Evolutionary conservation across 2,329 filamentous ascomycete species (phyloP), one percentile per base, ranked within the genome.

Genomic region (Myriosclerotinia duriaeana): DNA sequence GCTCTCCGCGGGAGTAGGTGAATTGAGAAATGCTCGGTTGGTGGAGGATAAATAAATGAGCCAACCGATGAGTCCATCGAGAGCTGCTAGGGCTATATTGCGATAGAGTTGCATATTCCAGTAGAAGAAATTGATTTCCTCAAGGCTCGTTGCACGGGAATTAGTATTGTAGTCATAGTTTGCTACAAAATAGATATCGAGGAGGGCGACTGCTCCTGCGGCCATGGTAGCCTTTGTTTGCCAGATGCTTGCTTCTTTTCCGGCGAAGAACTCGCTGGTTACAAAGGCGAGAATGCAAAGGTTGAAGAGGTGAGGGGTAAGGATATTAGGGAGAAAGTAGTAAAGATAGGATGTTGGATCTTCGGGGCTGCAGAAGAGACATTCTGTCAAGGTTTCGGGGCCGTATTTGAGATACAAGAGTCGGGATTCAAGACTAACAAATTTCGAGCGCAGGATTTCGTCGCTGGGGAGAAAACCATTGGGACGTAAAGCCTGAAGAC

Each of bases 321-420:
- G 74, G 9, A 96, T 80, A 36, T 86, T 82, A 0, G 94, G 91
- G 0, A 96, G 78, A 17, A 90, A 89, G 79, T 96, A 98, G 76
- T 91, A 85, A 59, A 96, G 83, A 80, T 93, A 97, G 53, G 85
- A 86, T 48, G 80, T 81, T 6, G 87, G 83, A 58, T 90, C 87
- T 67, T 91, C 88, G n/a, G 86, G 79, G 61, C 80, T 82, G 83
- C 93, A 97, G 80, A 96, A 97, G n/a, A 86, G 84, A 77, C 93
- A 98, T 67, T 87, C 82, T 30, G 88, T 82, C 48, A 98, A 77
- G 11, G 89, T 86, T 44, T 85, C 82, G 0, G 93, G 91, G 2
- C 95, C 95, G 78, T 87, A 96, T 67, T 90, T 87, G 63, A 96
- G 83, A 79, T 97, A 98, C 9, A 96, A 82, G 67, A 95, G 84